Evolutionary conservation across 805 yeast species (phyloP), one percentile per base, ranked within the genome.

Genomic region (Monosporozyma aquatica): DNA sequence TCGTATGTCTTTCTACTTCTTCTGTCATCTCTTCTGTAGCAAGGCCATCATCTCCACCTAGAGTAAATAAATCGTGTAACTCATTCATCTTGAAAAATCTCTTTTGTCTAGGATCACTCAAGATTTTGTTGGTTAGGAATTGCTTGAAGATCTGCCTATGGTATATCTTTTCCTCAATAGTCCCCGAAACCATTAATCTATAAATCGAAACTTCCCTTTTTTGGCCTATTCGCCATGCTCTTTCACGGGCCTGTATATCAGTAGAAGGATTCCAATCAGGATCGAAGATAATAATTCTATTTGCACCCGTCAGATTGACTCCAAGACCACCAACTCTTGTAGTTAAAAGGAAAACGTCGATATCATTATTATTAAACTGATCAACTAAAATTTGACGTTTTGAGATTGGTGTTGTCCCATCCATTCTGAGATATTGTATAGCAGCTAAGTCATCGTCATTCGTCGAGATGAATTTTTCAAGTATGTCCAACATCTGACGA

Each of bases 261-360:
- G 97, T 92, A 1, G 96, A 87, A 1, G 98, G 98, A 56, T 90
- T 90, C 98, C 98, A 90, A 62, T 92, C 97, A 0, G 98, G 98
- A 55, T 90, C 98, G 58, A 75, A 90, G 13, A 90, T 90, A 18
- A 90, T 86, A 10, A 90, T 96, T 36, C 97, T 67, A 50, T 87
- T 87, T 0, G 98, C 97, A 3, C 97, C 97, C 0, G 96, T 90
- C 37, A 90, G 61, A 59, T 90, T 90, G 1, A 90, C 85, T 17
- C 98, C 98, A 30, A 92, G 66, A 0, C 98, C 98, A 17, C 98
- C 98, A 6, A 92, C 98, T 54, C 90, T 76, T 0, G 98, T 92
- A 0, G 98, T 92, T 29, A 92, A 66, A 18, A 92, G 62, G 58
- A 92, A 92, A 2, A 92, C 75, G 44, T 75, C 75, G 24, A 64